Base-by-base conservation (phyloP, 1,139 yeast genomes). In the Zygosaccharomyces pseudobailii region DNA sequence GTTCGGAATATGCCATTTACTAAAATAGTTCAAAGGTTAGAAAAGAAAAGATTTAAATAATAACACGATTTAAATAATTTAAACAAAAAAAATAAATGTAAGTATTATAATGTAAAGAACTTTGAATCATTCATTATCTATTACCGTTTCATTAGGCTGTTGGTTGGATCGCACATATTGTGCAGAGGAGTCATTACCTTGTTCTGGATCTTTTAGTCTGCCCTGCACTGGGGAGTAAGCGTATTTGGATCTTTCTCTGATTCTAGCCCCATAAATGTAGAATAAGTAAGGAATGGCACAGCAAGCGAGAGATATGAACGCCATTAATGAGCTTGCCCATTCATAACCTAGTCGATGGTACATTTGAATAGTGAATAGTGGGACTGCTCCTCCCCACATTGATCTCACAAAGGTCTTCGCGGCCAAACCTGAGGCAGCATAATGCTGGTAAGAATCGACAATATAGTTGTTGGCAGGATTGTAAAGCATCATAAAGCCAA, bases 361-460 rank as follows among this genome's bases (percentile, higher is more conserved):
- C 94, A 87, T 84, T 66, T 84, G 90, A 30, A 84, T 79, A n/a
- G 83, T 78, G 60, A 86, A 86, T 51, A 86, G 70, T 38, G 94
- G 92, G 73, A 85, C 84, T 0, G 89, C 90, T 33, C 90, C 94
- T 69, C 94, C 94, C 62, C 90, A 90, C 31, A 87, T 82, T 17
- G 85, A 80, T 65, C 88, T 72, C 38, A 80, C 74, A 56, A 82
- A 78, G 1, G 87, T 82, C 65, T 82, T 80, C 1, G 85, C 80
- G 21, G 86, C 85, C 50, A 82, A 70, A 1, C 81, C 87, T 39
- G 84, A 76, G 0, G 87, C 87, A 3, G 87, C 87, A 59, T 79
- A 82, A 61, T 80, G 84, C 58, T 81, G 85, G 59, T 82, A 82
- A 1, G 85, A 79, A 61, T 82, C 88, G 33, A 82, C 86, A 51